Evolutionary conservation across 495 filamentous ascomycete genomes (phyloP).

Genomic region (Hyphodiscus hymeniophilus): DNA sequence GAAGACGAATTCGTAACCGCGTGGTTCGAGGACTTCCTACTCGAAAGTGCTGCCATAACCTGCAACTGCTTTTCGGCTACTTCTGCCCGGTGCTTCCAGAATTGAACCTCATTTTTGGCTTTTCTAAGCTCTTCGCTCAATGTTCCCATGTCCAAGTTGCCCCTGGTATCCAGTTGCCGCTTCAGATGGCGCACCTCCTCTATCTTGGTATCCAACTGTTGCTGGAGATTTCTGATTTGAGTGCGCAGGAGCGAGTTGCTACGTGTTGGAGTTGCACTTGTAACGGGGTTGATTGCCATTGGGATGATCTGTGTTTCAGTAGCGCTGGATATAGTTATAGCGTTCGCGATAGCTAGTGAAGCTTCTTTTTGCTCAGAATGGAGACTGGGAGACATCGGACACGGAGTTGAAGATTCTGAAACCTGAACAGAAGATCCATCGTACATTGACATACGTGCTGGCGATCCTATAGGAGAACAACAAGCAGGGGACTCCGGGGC

Average conservation of each 20-base stretch:
- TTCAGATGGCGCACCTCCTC: conserved; percentile 35
- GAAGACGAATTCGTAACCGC: not conserved
- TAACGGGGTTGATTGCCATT: too few species aligned
- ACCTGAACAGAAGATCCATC: conserved; percentile 3
- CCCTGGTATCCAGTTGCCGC: conserved; percentile 31
- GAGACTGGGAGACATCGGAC: conserved; percentile 7
- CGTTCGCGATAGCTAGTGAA: too few species aligned
- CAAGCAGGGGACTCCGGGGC: not conserved
- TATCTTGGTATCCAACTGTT: conserved; percentile 27
- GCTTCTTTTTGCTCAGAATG: not conserved
- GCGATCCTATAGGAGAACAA: not conserved
- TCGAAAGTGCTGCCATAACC: conserved; percentile 18
- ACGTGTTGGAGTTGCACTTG: conserved; percentile 2
- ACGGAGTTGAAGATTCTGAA: conserved; percentile 16
- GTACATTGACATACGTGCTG: not conserved
- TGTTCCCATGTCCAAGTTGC: conserved; percentile 30
- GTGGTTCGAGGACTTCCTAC: conserved; percentile 1
- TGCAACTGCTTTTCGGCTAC: conserved; percentile 38
- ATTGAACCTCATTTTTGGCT: conserved; percentile 32
- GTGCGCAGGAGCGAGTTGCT: conserved; percentile 33
- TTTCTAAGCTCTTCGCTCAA: conserved; percentile 36
- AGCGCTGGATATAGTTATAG: conserved; percentile 19
- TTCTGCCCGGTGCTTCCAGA: conserved; percentile 44
- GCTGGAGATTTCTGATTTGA: conserved; percentile 38
- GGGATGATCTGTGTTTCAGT: not conserved